A percentile compares a stretch with the other conserved stretches of the same genome.
Evolutionary conservation across 768 basidiomycete species (phyloP).

Genomic region (Coprinellus micaceus): DNA sequence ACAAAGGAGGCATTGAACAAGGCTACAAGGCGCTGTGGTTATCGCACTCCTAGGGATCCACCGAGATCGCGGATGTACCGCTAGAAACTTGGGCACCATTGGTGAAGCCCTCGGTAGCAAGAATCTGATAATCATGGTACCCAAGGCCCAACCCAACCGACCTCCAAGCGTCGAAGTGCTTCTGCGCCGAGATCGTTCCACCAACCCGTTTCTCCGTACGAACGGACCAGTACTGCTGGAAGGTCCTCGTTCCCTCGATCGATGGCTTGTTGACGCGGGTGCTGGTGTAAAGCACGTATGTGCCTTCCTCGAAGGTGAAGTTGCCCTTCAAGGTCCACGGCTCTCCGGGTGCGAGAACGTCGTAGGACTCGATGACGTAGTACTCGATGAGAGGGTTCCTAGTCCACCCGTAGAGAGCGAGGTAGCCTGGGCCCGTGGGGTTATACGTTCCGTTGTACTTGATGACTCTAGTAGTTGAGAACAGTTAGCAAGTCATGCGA

Average conservation of each 20-base stretch:
- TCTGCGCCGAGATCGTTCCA: constrained; percentile 28
- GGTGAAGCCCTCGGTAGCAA: constrained; percentile 39
- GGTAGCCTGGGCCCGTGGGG: constrained; percentile 34
- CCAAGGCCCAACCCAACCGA: constrained; percentile 34
- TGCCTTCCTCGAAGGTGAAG: constrained; percentile 33
- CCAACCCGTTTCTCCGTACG: constrained; percentile 27
- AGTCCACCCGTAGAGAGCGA: constrained; percentile 44
- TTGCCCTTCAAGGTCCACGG: constrained; percentile 29
- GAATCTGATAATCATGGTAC: constrained; percentile 39
- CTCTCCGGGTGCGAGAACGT: constrained; percentile 31
- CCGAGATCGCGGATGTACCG: constrained; percentile 21
- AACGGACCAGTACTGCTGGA: constrained; percentile 42
- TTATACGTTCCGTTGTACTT: constrained; percentile 28
- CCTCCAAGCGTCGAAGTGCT: constrained; percentile 40
- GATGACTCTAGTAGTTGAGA: constrained; percentile 23
- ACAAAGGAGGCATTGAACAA: too few species aligned
- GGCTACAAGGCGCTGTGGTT: too few species aligned
- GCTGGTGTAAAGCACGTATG: constrained; percentile 35
- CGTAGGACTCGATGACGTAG: constrained; percentile 37
- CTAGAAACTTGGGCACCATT: constrained; percentile 19
- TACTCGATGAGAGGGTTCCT: constrained; percentile 41
- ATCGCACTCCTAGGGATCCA: background rate
- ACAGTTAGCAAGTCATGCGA: background rate
- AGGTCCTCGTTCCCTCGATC: constrained; percentile 37
- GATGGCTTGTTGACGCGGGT: constrained; percentile 34